Percentiles rank a stretch among this genome's conserved stretches.
These are phyloP conservation scores for Epichloe gansuensis DNA, from an alignment of 2,329 filamentous ascomycete genomes.

Conservation along the genomic window DNA sequence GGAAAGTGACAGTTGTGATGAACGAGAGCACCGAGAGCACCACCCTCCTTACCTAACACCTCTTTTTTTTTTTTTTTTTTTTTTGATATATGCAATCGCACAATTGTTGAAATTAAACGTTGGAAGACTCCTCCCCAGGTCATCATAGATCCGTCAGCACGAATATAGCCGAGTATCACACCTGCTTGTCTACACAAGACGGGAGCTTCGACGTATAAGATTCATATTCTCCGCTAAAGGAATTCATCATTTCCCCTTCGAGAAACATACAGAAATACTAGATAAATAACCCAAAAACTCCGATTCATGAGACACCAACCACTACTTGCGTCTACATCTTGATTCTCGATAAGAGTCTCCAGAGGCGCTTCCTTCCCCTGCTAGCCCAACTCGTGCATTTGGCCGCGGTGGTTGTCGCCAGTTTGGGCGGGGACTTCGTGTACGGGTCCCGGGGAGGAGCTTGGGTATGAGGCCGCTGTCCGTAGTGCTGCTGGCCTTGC, in stretches of 20 bases:
- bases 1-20: no score
- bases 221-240: no score
- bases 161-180: no score
- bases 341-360: not conserved
- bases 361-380: not conserved
- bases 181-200: no score
- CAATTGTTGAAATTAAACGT: no score
- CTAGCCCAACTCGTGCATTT: slow-evolving; percentile 28
- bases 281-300: slow-evolving; percentile 10
- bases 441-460: not conserved
- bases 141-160: no score
- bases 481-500: not conserved
- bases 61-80: no score
- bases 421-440: slow-evolving; percentile 27
- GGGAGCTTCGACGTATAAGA: no score
- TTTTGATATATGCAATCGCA: no score
- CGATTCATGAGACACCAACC: not conserved
- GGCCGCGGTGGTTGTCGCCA: slow-evolving; percentile 24
- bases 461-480: not conserved
- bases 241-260: not conserved
- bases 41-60: no score
- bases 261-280: not conserved
- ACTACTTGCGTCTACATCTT: not conserved
- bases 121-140: no score
- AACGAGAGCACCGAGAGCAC: no score